Conservation (phyloP, 2,329 filamentous ascomycete species). For the Arthroderma sp. region DNA sequence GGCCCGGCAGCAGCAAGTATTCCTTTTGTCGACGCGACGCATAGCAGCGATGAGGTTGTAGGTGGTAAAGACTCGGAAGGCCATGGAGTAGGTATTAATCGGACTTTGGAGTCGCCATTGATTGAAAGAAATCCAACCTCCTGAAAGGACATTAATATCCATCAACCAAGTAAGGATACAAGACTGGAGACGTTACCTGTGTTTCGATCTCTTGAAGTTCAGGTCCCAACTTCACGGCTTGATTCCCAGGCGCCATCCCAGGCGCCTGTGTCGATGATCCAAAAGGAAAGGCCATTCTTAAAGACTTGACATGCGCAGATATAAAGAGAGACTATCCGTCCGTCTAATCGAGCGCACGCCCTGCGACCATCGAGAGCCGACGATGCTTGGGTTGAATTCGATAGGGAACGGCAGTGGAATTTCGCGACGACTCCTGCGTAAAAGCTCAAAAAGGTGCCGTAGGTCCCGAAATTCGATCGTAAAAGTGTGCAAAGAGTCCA, state of each 20-base stretch:
- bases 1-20: constrained; percentile 80
- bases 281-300: constrained; percentile 53
- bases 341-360: constrained; percentile 21
- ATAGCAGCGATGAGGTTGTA: constrained; percentile 67
- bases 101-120: constrained; percentile 68
- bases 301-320: constrained; percentile 24
- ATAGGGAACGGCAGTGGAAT: constrained; percentile 31
- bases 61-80: constrained; percentile 54
- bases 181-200: constrained; percentile 43
- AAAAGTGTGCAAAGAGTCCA: no score
- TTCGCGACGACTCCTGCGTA: constrained; percentile 29
- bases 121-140: constrained; percentile 70
- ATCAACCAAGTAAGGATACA: constrained; percentile 4
- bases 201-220: constrained; percentile 69
- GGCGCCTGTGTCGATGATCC: constrained; percentile 31
- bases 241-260: constrained; percentile 21
- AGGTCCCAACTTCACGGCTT: constrained; percentile 41
- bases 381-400: constrained; percentile 10
- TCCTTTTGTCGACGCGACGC: constrained; percentile 65
- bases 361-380: constrained; percentile 25
- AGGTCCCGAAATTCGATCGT: constrained; percentile 30
- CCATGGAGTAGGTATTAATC: constrained; percentile 67
- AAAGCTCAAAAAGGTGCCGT: constrained; percentile 21
- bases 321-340: constrained; percentile 22
- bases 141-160: constrained; percentile 24